Evolutionary conservation across 305 asterid species (phyloP), one percentile per base, ranked within the genome.

Genomic region (Plantago coronopus): DNA sequence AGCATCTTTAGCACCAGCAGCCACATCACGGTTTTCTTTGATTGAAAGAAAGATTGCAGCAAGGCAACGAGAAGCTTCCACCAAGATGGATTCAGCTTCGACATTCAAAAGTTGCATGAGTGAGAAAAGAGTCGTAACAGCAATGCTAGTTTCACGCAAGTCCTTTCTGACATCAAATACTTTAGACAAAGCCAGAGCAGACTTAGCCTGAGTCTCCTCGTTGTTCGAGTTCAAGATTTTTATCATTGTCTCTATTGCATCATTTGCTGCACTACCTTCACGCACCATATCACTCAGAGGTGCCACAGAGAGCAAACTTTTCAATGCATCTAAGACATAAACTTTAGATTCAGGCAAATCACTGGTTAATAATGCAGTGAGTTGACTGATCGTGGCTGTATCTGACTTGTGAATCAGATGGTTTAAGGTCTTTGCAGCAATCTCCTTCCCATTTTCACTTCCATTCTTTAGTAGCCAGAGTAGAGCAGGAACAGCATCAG

Each of bases 381-480:
- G 99, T 76, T 94, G 99, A 74, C 99, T 90, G 77, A 94, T 81
- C 4, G 99, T 94, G 61, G 99, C 89, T 70, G 99, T 94, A 74
- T 94, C 99, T 42, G 97, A 94, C 80, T 90, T 87, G 81, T 94
- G 97, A 74, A 94, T 94, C 89, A 94, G 80, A 81, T 94, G 96
- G 73, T 94, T 91, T 64, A 94, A 81, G 48, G 99, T 90, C 83
- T 81, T 94, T 2, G 97, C 94, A 58, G 99, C 97, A 73, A 94
- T 94, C 73, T 88, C 95, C 82, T 94, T 94, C 62, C 99, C 99
- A 18, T 94, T 89, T 69, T 89, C 54, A 72, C 95, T 90, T 69
- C 99, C 99, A 63, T 94, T 90, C 82, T 94, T 94, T 61, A 94
- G 81, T 60, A 94, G 86, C 99, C 99, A 94, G 62, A 94, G 81